Evolutionary conservation across 805 yeast genomes (phyloP).

Genomic region (Pichia deserticola): DNA sequence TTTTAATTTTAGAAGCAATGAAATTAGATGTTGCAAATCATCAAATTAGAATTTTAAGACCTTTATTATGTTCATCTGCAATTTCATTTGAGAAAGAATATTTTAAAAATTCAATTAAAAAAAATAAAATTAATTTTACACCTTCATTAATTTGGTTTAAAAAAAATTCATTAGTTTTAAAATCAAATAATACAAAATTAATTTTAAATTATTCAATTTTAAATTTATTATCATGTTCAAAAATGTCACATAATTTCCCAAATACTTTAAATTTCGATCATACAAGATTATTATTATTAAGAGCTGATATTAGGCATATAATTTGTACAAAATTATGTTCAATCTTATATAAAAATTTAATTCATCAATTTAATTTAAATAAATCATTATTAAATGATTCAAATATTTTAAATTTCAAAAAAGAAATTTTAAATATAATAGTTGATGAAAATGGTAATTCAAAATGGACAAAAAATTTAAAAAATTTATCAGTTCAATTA

Average conservation of each 20-base stretch:
- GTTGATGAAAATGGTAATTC: slow-evolving; percentile 81
- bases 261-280: slow-evolving; percentile 79
- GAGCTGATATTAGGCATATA: slow-evolving; percentile 82
- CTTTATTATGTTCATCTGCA: slow-evolving; percentile 78
- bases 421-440: slow-evolving; percentile 69
- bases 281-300: slow-evolving; percentile 62
- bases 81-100: slow-evolving; percentile 85
- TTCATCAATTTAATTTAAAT: slow-evolving; percentile 28
- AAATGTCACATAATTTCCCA: slow-evolving; percentile 78
- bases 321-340: slow-evolving; percentile 73
- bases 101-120: slow-evolving; percentile 45
- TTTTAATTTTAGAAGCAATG: slow-evolving; percentile 87
- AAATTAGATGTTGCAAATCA: slow-evolving; percentile 93
- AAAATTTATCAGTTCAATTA: slow-evolving; percentile 62
- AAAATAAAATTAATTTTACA: slow-evolving; percentile 51
- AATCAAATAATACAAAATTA: slow-evolving; percentile 19
- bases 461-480: slow-evolving; percentile 83
- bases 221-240: slow-evolving; percentile 64
- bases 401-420: slow-evolving; percentile 45
- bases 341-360: slow-evolving; percentile 64
- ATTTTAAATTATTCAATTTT: slow-evolving; percentile 47
- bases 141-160: slow-evolving; percentile 65
- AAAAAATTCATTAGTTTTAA: slow-evolving; percentile 22
- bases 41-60: slow-evolving; percentile 79
- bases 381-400: slow-evolving; percentile 28